Base-by-base conservation (phyloP, 805 yeast species). In the Yamadazyma sp. region DNA sequence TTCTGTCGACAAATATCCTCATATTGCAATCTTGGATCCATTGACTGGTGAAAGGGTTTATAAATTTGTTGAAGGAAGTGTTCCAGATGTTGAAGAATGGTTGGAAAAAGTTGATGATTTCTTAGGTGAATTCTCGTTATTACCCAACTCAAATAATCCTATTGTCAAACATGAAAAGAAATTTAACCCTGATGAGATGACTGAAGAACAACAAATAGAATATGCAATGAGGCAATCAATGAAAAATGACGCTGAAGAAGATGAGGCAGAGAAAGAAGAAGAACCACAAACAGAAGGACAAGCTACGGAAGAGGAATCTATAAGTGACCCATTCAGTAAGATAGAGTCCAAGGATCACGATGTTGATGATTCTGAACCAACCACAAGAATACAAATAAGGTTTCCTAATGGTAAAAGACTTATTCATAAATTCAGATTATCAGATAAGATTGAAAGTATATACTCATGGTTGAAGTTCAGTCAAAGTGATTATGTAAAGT, bases 21-120 rank as follows among this genome's bases (percentile, higher is more conserved):
- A 93, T 55, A 80, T 93, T 27, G 85, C 96, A 1, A 85, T 93
- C 25, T 56, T 93, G 32, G 99, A 93, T 52, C 97, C 98, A 2
- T 78, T 89, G 55, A 93, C 98, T 0, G 98, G 98, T 15, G 99
- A 93, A 59, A 71, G 95, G 40, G 74, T 87, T 37, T 73, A 75
- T 46, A 70, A 69, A 35, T 93, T 97, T 96, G 63, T 69, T n/a
- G 72, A 67, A 29, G 76, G 75, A 1, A 61, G 59, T 20, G 80
- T 78, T 1, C 94, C 94, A 0, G 62, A 63, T 13, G 66, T 73
- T 0, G 69, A 71, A 4, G 66, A 60, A 13, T 89, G 89, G 78
- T 56, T 81, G 7, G 70, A 73, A 25, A 86, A 85, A 33, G 76
- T 86, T 4, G 73, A 78, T 26, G 81, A 78, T 25, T 93, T 93